These are phyloP conservation scores for Kluyveromyces siamensis DNA, from an alignment of 805 yeast species.

Conservation along the genomic window DNA sequence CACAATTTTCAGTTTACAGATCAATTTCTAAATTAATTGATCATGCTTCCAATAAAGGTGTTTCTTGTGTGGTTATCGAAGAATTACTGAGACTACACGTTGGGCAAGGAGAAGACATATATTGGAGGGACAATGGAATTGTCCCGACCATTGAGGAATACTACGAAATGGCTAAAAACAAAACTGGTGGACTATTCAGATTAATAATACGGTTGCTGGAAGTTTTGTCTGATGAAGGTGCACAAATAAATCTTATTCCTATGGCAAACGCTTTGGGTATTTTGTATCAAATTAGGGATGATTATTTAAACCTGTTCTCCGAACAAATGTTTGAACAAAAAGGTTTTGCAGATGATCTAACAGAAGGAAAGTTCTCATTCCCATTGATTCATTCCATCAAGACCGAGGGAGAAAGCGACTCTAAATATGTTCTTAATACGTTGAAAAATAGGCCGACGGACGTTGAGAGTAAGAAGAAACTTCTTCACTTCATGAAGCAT, in stretches of 20 bases:
- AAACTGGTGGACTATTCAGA: slow-evolving; percentile 84
- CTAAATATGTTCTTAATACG: slow-evolving; percentile 36
- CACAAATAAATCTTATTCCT: slow-evolving; percentile 33
- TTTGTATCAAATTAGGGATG: slow-evolving; percentile 80
- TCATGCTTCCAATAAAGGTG: slow-evolving; percentile 19
- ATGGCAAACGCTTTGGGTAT: slow-evolving; percentile 73
- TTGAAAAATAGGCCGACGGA: slow-evolving; percentile 45
- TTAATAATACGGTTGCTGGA: slow-evolving; percentile 61
- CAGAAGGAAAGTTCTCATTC: slow-evolving; percentile 83
- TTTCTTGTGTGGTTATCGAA: slow-evolving; percentile 41
- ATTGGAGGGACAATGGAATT: slow-evolving; percentile 65
- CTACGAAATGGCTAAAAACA: slow-evolving; percentile 72
- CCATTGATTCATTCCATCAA: slow-evolving; percentile 65
- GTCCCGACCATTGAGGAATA: slow-evolving; percentile 61
- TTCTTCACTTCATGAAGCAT: slow-evolving; percentile 39
- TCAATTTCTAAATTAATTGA: slow-evolving; percentile 46
- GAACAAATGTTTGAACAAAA: slow-evolving; percentile 43
- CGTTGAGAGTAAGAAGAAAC: slow-evolving; percentile 38
- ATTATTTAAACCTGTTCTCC: slow-evolving; percentile 57
- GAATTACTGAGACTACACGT: slow-evolving; percentile 76
- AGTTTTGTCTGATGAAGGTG: slow-evolving; percentile 10
- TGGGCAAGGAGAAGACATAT: slow-evolving; percentile 85
- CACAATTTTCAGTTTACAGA: slow-evolving; percentile 72
- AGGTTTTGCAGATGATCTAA: slow-evolving; percentile 78
- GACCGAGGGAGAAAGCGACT: slow-evolving; percentile 23